Percentiles rank a stretch among this genome's conserved stretches.
These are phyloP conservation scores for Panicum virgatum DNA, from an alignment of 202 grass and related monocot species.

Conservation along the genomic window DNA sequence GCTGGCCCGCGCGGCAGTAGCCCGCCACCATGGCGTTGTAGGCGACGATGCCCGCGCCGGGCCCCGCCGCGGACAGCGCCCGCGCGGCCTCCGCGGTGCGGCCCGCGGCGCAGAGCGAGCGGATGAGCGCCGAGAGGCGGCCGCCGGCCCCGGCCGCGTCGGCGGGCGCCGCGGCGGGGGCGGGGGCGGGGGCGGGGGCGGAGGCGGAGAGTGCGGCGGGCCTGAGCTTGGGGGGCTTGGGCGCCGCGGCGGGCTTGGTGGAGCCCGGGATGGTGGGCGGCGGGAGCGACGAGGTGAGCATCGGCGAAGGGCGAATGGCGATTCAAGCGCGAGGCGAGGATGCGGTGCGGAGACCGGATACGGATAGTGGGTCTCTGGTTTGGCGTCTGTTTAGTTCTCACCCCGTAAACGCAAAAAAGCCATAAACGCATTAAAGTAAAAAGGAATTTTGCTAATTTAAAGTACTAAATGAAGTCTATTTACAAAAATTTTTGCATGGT, in stretches of 20 bases:
- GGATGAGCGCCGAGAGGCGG: constrained; percentile 63
- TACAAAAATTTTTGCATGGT: too few species aligned
- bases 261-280: constrained; percentile 35
- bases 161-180: neutral
- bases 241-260: constrained; percentile 24
- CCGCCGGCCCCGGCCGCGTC: neutral
- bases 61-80: too few species aligned
- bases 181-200: neutral
- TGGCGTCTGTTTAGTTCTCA: too few species aligned
- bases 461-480: too few species aligned
- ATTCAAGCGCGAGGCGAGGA: too few species aligned
- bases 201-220: neutral
- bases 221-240: constrained; percentile 6
- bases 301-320: too few species aligned
- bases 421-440: too few species aligned
- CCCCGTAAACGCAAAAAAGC: too few species aligned
- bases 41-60: constrained; percentile 61
- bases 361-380: too few species aligned
- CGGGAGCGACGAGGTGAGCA: constrained; percentile 50
- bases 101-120: constrained; percentile 56
- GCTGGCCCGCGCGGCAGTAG: constrained; percentile 68
- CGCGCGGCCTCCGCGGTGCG: too few species aligned
- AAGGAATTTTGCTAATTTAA: too few species aligned
- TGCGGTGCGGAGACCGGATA: neutral
- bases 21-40: constrained; percentile 77